phyloP scores from a whole-genome alignment of 1,284 basidiomycete genomes.

The Pholiota adiposa region DNA sequence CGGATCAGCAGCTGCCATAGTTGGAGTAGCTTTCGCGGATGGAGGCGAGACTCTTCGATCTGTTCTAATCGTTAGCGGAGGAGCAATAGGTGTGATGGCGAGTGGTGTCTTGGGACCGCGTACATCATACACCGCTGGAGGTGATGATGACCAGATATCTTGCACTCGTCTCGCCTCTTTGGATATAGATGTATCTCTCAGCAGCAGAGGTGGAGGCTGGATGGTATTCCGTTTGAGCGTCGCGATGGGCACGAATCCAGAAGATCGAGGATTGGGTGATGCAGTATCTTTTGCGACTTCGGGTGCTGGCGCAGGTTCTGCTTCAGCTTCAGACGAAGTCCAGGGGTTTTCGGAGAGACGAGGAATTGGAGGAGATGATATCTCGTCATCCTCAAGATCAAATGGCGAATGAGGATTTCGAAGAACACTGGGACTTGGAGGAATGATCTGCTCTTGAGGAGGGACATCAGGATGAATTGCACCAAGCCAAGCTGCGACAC shows the following conservation, averaged over 20 bases:
- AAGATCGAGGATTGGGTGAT: conserved; percentile 69
- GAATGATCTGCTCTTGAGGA: conserved; percentile 42
- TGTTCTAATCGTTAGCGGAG: conserved; percentile 35
- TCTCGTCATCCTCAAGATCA: conserved; percentile 15
- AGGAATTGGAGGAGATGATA: neutral
- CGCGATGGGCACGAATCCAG: conserved; percentile 70
- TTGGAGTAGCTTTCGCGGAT: conserved; percentile 29
- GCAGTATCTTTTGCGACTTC: conserved; percentile 29
- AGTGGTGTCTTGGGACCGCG: conserved; percentile 19
- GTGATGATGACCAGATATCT: conserved; percentile 39
- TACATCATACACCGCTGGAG: conserved; percentile 18
- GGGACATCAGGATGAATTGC: conserved; percentile 57
- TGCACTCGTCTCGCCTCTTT: conserved; percentile 41
- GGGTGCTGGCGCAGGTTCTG: conserved; percentile 2
- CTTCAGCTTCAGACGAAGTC: too few relatives aligned
- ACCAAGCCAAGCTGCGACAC: conserved; percentile 79
- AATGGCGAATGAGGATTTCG: conserved; percentile 14
- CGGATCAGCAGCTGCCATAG: conserved; percentile 10
- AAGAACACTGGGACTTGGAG: conserved; percentile 35
- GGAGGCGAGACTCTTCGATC: conserved; percentile 40
- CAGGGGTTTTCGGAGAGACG: neutral
- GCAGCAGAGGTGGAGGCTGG: conserved; percentile 22
- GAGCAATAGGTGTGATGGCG: conserved; percentile 18
- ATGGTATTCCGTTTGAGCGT: conserved; percentile 48
- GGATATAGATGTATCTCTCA: conserved; percentile 33